Evolutionary conservation across 768 basidiomycete genomes (phyloP).

Genomic region (Rubroboletus satanas): DNA sequence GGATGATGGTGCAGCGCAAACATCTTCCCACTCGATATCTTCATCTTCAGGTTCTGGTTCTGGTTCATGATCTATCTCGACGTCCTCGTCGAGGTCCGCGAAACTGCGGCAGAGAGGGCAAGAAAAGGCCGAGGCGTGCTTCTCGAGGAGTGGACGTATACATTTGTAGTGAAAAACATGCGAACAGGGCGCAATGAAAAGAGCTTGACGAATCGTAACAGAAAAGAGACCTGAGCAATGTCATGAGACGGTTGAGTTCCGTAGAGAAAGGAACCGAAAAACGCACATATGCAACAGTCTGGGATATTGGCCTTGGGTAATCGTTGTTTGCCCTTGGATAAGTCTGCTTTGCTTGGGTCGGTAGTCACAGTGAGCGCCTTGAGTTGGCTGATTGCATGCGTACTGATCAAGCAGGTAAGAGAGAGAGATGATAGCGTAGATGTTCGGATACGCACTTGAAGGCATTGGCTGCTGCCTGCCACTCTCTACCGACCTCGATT

Average conservation of each 20-base stretch:
- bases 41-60: slow-evolving; percentile 28
- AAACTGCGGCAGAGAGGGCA: slow-evolving; percentile 95
- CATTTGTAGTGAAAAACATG: slow-evolving; percentile 98
- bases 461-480: slow-evolving; percentile 83
- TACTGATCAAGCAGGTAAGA: slow-evolving; percentile 36
- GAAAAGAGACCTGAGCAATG: slow-evolving; percentile 58
- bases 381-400: slow-evolving; percentile 77
- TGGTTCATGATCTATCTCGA: slow-evolving; percentile 59
- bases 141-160: slow-evolving; percentile 82
- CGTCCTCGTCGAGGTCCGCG: slow-evolving; percentile 93
- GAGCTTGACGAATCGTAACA: slow-evolving; percentile 90
- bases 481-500: slow-evolving; percentile 85
- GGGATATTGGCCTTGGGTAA: slow-evolving; percentile 47
- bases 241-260: background rate
- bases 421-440: background rate
- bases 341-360: slow-evolving; percentile 16
- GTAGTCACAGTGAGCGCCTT: slow-evolving; percentile 55
- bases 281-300: slow-evolving; percentile 93
- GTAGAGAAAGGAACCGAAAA: background rate
- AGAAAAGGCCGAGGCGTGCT: slow-evolving; percentile 90
- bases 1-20: background rate
- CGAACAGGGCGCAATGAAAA: slow-evolving; percentile 97
- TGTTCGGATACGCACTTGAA: slow-evolving; percentile 63
- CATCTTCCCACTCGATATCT: slow-evolving; percentile 25
- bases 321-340: slow-evolving; percentile 22